Percentiles rank a stretch among this genome's conserved stretches.
These are phyloP conservation scores for Ceratocystis lukuohia DNA, from an alignment of 2,329 filamentous ascomycete genomes.

Conservation along the genomic window DNA sequence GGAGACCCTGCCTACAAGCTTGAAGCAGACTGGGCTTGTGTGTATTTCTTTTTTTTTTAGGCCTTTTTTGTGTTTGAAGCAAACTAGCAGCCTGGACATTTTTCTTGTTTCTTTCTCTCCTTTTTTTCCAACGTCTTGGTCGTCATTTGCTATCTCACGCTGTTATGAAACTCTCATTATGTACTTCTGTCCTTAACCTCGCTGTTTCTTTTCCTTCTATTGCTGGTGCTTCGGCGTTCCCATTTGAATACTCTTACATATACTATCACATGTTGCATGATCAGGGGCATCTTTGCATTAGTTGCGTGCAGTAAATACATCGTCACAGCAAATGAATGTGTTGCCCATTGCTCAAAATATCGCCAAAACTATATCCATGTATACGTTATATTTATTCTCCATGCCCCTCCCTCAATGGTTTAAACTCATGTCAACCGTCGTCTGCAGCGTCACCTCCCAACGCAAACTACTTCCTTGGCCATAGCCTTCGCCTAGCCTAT, in stretches of 20 bases:
- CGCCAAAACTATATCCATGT: too few species aligned
- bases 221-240: slow-evolving; percentile 1
- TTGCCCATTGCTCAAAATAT: too few species aligned
- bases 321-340: not conserved
- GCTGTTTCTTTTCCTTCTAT: not conserved
- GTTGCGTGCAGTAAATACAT: not conserved
- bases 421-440: slow-evolving; percentile 32
- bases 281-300: not conserved
- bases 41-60: not conserved
- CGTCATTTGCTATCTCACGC: not conserved
- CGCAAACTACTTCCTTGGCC: slow-evolving; percentile 62
- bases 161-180: slow-evolving; percentile 5
- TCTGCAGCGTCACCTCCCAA: slow-evolving; percentile 90
- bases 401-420: not conserved
- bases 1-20: not conserved
- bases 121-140: not conserved
- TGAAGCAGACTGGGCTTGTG: not conserved
- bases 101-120: not conserved
- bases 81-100: not conserved
- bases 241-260: slow-evolving; percentile 3
- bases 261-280: not conserved
- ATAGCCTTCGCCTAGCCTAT: slow-evolving; percentile 76
- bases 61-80: not conserved
- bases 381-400: not conserved
- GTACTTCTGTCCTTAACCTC: not conserved